Conservation (phyloP, 495 filamentous ascomycete genomes). For the Aspergillus bridgeri region DNA sequence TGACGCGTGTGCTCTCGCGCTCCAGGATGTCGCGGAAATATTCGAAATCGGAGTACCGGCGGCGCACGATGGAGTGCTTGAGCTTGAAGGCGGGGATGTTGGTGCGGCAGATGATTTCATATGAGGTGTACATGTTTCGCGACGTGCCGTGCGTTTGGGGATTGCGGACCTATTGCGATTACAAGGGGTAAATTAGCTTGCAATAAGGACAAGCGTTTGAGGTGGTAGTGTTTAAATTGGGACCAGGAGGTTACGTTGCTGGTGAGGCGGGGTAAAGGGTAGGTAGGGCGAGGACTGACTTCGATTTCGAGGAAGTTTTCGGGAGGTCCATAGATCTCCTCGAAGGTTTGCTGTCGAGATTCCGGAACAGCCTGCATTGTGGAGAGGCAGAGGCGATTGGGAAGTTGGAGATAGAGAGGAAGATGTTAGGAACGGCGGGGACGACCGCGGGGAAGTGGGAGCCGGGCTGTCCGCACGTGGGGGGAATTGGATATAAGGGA, state of each 20-base stretch:
- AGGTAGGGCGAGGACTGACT: slow-evolving; percentile 51
- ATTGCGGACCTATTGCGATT: slow-evolving; percentile 70
- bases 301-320: slow-evolving; percentile 99
- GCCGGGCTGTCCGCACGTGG: background rate
- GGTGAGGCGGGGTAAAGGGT: slow-evolving; percentile 7
- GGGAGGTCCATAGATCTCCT: slow-evolving; percentile 97
- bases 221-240: background rate
- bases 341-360: slow-evolving; percentile 87
- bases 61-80: slow-evolving; percentile 76
- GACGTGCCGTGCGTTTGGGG: slow-evolving; percentile 94
- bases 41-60: slow-evolving; percentile 96
- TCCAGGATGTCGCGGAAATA: slow-evolving; percentile 98
- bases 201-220: background rate
- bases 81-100: slow-evolving; percentile 99
- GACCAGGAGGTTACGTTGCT: background rate
- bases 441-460: slow-evolving; percentile 11
- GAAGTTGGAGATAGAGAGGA: background rate
- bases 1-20: slow-evolving; percentile 88
- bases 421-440: background rate
- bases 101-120: slow-evolving; percentile 93
- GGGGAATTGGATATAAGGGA: background rate
- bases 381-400: slow-evolving; percentile 6
- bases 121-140: slow-evolving; percentile 96
- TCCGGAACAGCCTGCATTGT: slow-evolving; percentile 81
- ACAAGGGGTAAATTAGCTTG: slow-evolving; percentile 11